These are phyloP conservation scores for Astragalus glycyphyllos DNA, from an alignment of 306 rosid genomes.

Conservation along the genomic window DNA sequence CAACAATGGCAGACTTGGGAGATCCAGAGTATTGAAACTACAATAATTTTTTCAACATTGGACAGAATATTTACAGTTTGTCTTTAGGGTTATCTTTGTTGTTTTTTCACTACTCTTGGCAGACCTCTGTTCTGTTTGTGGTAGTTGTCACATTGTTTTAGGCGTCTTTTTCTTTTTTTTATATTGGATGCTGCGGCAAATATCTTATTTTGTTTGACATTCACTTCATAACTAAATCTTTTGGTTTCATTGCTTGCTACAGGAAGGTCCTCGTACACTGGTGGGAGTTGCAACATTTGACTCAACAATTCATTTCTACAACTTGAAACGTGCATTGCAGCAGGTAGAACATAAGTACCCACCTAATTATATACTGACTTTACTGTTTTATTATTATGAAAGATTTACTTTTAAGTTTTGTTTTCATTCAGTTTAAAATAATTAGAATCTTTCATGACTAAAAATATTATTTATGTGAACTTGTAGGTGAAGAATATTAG, in stretches of 20 bases:
- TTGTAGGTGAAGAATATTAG: slow-evolving; percentile 9
- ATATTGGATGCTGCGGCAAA: neutral
- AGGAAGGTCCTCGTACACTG: slow-evolving; percentile 91
- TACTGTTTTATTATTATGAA: neutral
- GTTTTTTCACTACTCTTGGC: neutral
- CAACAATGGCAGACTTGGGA: slow-evolving; percentile 8
- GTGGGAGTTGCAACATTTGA: slow-evolving; percentile 98
- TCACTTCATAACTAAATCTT: slow-evolving; percentile 17
- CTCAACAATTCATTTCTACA: slow-evolving; percentile 93
- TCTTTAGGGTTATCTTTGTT: slow-evolving; percentile 25
- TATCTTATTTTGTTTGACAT: slow-evolving; percentile 20
- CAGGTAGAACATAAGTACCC: slow-evolving; percentile 62
- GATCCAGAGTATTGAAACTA: slow-evolving; percentile 2
- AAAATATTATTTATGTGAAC: slow-evolving; percentile 10
- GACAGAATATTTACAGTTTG: slow-evolving; percentile 10
- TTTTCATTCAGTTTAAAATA: slow-evolving; percentile 24
- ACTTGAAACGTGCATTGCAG: slow-evolving; percentile 89
- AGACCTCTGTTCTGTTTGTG: slow-evolving; percentile 11
- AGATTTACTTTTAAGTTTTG: slow-evolving; percentile 4
- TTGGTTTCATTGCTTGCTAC: slow-evolving; percentile 46
- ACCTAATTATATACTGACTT: slow-evolving; percentile 6
- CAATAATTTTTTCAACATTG: neutral
- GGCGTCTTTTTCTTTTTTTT: no score
- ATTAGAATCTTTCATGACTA: neutral
- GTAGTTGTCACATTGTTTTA: neutral